Percentiles rank a stretch among this genome's conserved stretches.
These are phyloP conservation scores for Lipomyces anomalus DNA, from an alignment of 805 yeast species.

Conservation along the genomic window DNA sequence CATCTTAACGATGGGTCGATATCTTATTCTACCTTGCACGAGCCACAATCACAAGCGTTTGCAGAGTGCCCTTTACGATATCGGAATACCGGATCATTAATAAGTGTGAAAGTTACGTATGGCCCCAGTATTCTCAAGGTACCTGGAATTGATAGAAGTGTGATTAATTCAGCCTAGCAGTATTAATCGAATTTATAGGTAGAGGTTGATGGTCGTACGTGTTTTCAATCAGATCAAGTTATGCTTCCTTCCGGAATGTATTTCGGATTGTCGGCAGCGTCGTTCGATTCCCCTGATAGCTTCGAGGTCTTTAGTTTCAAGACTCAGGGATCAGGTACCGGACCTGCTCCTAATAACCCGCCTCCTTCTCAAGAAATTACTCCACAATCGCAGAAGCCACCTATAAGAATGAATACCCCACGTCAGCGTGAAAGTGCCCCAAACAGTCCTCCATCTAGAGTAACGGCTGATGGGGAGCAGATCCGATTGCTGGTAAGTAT, in stretches of 20 bases:
- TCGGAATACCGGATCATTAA: constrained; percentile 32
- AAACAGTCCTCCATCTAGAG: too few species aligned
- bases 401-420: not conserved
- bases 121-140: constrained; percentile 28
- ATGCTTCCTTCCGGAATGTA: constrained; percentile 32
- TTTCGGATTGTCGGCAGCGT: constrained; percentile 35
- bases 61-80: constrained; percentile 35
- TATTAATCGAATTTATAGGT: constrained; percentile 22
- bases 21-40: constrained; percentile 24
- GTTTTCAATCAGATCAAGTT: constrained; percentile 33
- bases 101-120: constrained; percentile 32
- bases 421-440: not conserved
- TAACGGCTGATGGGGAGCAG: not conserved
- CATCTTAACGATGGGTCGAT: constrained; percentile 38
- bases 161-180: not conserved
- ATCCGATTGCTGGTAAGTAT: not conserved
- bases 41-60: constrained; percentile 33
- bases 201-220: constrained; percentile 36
- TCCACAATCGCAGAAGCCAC: not conserved
- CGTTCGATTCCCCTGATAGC: constrained; percentile 22
- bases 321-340: constrained; percentile 16
- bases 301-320: constrained; percentile 18
- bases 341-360: not conserved
- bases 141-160: not conserved
- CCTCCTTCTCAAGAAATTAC: not conserved